Conservation (phyloP, 2,329 filamentous ascomycete species). For the Incumbomyces delicatus region DNA sequence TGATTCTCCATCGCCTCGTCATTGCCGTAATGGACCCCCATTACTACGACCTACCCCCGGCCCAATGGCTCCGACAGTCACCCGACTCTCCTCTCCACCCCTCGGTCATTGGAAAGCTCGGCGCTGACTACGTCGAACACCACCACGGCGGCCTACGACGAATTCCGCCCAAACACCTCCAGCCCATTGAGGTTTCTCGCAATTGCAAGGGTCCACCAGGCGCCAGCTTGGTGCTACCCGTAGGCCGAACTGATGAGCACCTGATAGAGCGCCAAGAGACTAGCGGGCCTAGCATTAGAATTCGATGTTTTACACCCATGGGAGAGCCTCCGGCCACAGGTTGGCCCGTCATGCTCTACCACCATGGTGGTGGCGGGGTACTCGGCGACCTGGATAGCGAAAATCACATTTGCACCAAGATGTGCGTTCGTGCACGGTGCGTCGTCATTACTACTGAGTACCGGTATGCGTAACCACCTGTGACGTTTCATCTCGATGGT, state of each 20-base stretch:
- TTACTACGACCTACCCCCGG: too few relatives aligned
- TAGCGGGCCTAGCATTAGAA: slow-evolving; percentile 37
- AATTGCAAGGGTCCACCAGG: slow-evolving; percentile 45
- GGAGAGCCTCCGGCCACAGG: slow-evolving; percentile 30
- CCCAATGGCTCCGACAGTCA: too few relatives aligned
- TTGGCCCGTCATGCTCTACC: slow-evolving; percentile 49
- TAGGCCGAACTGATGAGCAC: slow-evolving; percentile 40
- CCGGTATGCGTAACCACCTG: too few relatives aligned
- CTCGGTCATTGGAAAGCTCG: slow-evolving; percentile 36
- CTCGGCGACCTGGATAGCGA: slow-evolving; percentile 49
- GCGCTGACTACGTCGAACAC: slow-evolving; percentile 44
- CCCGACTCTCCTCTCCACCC: slow-evolving; percentile 41
- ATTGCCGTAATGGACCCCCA: too few relatives aligned
- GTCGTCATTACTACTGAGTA: slow-evolving; percentile 50
- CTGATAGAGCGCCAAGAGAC: slow-evolving; percentile 35
- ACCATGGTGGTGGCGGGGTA: slow-evolving; percentile 52
- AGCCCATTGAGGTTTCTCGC: slow-evolving; percentile 45
- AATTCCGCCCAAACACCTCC: slow-evolving; percentile 45
- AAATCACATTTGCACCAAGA: slow-evolving; percentile 46
- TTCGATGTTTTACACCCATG: slow-evolving; percentile 44
- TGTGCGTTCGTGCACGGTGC: slow-evolving; percentile 41
- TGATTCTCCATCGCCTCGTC: too few relatives aligned
- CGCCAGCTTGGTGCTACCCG: slow-evolving; percentile 39
- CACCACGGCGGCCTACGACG: slow-evolving; percentile 44
- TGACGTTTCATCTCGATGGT: too few relatives aligned